A percentile compares a stretch with the other conserved stretches of the same genome.
Evolutionary conservation across 192 early-diverging fungal genomes (phyloP).

Genomic region (Thamnidium elegans): DNA sequence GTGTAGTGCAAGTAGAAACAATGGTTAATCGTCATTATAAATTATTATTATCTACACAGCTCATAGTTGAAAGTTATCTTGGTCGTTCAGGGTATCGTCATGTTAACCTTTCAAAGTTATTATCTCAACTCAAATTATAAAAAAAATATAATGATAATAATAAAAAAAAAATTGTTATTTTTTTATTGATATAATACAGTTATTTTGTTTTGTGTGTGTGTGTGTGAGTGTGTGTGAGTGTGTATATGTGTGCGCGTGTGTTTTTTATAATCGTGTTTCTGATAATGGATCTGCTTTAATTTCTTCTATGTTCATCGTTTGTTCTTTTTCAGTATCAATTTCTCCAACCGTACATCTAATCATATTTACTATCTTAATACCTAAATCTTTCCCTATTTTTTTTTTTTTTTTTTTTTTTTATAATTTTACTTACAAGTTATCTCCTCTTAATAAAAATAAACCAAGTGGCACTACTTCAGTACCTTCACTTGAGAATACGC

Average conservation of each 20-base stretch:
- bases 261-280: neutral
- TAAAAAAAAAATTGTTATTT: neutral
- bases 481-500: conserved; percentile 50
- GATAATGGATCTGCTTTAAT: conserved; percentile 32
- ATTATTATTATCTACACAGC: neutral
- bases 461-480: conserved; percentile 48
- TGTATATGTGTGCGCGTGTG: no score
- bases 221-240: no score
- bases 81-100: conserved; percentile 66
- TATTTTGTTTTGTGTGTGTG: neutral
- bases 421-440: conserved; percentile 46
- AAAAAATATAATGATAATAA: neutral
- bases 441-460: conserved; percentile 54
- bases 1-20: neutral
- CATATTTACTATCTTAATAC: neutral
- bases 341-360: conserved; percentile 37
- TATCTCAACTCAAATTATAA: conserved; percentile 23
- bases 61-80: conserved; percentile 65
- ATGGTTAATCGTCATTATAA: conserved; percentile 5
- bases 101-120: conserved; percentile 71
- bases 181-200: neutral
- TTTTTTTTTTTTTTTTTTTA: no score
- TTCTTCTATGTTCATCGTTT: conserved; percentile 32
- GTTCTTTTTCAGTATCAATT: conserved; percentile 38
- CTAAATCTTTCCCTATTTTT: neutral